Conservation (phyloP, 306 rosid species). For the Acacia confusa region DNA sequence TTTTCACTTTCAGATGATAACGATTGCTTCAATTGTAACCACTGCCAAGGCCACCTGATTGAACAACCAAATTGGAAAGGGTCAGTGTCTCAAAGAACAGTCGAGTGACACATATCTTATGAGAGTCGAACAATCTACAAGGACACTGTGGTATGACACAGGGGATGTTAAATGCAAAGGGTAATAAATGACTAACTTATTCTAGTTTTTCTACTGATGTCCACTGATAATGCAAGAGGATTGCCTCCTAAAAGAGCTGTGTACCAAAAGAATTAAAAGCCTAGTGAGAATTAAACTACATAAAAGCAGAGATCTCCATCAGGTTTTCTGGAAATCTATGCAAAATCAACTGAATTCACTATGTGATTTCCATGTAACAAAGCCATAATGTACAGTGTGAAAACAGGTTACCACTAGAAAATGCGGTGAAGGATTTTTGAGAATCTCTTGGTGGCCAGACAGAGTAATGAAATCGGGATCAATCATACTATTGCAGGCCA, state of each 20-base stretch:
- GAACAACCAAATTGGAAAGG: slow-evolving; percentile 35
- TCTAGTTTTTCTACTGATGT: background rate
- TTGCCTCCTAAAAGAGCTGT: background rate
- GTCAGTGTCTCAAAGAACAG: slow-evolving; percentile 26
- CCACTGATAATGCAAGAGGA: slow-evolving; percentile 2
- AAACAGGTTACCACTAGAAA: background rate
- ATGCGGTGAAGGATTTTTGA: background rate
- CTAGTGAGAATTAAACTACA: background rate
- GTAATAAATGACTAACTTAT: background rate
- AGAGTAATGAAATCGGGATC: background rate
- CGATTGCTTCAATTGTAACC: slow-evolving; percentile 34
- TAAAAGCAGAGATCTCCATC: background rate
- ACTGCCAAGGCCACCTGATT: slow-evolving; percentile 47
- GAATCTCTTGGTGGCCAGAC: background rate
- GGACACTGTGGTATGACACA: slow-evolving; percentile 3
- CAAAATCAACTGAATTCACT: slow-evolving; percentile 6
- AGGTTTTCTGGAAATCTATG: background rate
- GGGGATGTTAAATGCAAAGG: background rate
- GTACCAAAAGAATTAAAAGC: slow-evolving; percentile 7
- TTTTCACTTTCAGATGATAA: slow-evolving; percentile 26
- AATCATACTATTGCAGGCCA: background rate
- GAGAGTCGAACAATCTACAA: slow-evolving; percentile 13
- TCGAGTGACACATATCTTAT: background rate
- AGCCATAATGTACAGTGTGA: background rate
- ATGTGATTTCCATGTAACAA: background rate